Base-by-base conservation (phyloP, 768 basidiomycete genomes). In the Suillus subluteus region DNA sequence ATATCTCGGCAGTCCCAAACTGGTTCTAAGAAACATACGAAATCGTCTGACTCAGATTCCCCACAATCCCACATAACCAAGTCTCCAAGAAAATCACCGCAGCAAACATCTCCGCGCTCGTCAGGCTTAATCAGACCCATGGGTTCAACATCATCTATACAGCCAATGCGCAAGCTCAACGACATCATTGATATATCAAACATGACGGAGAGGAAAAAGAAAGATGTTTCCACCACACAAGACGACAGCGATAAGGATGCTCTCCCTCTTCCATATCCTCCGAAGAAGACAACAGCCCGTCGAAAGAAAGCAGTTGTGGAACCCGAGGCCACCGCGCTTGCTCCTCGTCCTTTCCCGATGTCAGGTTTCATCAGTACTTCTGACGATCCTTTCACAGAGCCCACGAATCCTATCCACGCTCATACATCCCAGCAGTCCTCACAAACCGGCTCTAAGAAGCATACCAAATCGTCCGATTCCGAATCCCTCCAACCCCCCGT, bases 101-200 rank as follows among this genome's bases (percentile, higher is more conserved):
- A 52, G 15, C 75, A 73, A 5, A 61, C 72, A 21, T 65, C 58
- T 30, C 43, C 55, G 55, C 62, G 50, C 55, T 44, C n/a, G 8
- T 40, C 58, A 71, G 71, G 30, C 70, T 73, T 54, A 65, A 62
- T 3, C 30, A 61, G 21, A 18, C 66, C 38, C 21, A 35, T 6
- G 11, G 62, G 23, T 41, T 63, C 64, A 37, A 26, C 64, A 40
- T 41, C 23, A 50, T 44, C 48, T 7, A 64, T 63, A 62, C 68
- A 58, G 65, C 74, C 44, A 21, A 65, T 6, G 68, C 72, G 16
- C n/a, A 32, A 38, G 30, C 26, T 38, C 35, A 4, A 26, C 23
- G 61, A 65, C 26, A 66, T 81, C 37, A 79, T 83, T n/a, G 61
- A 65, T 38, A 67, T 81, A n/a, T 79, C 83, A 2, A 82, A 78